Conservation (phyloP, 768 basidiomycete species). For the Austroboletus eburneus region DNA sequence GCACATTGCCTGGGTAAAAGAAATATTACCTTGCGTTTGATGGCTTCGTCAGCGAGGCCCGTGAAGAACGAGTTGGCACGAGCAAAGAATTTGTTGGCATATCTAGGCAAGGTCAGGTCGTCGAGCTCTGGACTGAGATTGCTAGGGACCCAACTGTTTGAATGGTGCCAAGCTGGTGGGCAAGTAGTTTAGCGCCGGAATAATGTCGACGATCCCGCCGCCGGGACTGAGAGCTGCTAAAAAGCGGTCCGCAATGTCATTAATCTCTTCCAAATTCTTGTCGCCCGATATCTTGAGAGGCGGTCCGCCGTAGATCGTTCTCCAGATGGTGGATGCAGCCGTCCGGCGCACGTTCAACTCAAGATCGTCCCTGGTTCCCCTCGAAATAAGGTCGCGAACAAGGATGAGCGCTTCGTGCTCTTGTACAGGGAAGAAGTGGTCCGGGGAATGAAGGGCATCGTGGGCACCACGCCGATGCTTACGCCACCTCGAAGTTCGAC, state of each 20-base stretch:
- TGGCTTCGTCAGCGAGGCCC: conserved; percentile 3
- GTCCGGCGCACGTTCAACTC: conserved; percentile 6
- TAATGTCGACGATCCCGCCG: conserved; percentile 5
- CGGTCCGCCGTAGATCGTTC: conserved; percentile 4
- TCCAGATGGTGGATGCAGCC: conserved; percentile 7
- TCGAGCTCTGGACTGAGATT: neutral
- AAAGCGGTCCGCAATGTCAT: conserved; percentile 1
- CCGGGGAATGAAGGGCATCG: neutral
- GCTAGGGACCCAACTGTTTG: conserved; percentile 3
- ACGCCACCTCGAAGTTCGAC: neutral
- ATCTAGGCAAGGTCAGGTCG: neutral
- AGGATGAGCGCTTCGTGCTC: conserved; percentile 8
- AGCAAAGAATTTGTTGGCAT: conserved; percentile 5
- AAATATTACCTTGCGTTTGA: conserved; percentile 1
- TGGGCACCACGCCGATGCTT: conserved; percentile 6
- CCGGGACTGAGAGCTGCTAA: conserved; percentile 2
- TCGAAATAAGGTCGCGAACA: conserved; percentile 3
- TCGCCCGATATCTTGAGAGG: conserved; percentile 3
- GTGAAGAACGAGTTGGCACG: conserved; percentile 4
- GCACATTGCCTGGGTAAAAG: neutral
- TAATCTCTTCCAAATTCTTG: conserved; percentile 5
- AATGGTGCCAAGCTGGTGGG: conserved; percentile 6
- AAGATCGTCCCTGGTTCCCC: conserved; percentile 1
- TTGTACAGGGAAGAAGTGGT: conserved; percentile 2
- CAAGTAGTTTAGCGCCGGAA: conserved; percentile 4